These are phyloP conservation scores for Paxillus ammoniavirescens DNA, from an alignment of 768 basidiomycete species.

Conservation along the genomic window DNA sequence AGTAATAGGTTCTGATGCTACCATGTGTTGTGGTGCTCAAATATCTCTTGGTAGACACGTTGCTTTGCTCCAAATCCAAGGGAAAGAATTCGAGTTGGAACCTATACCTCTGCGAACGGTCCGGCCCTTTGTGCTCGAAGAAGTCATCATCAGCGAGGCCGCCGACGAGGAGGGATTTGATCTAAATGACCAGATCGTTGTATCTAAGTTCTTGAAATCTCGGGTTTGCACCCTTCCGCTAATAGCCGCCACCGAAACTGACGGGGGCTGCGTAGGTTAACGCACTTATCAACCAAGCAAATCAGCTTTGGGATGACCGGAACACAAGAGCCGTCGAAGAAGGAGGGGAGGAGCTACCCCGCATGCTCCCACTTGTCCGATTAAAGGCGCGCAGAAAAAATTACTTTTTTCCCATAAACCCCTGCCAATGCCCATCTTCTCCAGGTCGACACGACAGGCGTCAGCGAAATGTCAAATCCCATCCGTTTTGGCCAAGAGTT, in stretches of 20 bases:
- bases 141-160: constrained; percentile 69
- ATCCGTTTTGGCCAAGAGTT: constrained; percentile 97
- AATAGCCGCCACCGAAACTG: neutral
- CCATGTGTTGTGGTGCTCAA: neutral
- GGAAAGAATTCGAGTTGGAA: constrained; percentile 81
- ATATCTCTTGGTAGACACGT: constrained; percentile 63
- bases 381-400: constrained; percentile 55
- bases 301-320: constrained; percentile 74
- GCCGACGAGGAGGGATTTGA: constrained; percentile 78
- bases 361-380: constrained; percentile 84
- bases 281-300: constrained; percentile 65
- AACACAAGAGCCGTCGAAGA: constrained; percentile 59
- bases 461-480: constrained; percentile 91
- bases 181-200: constrained; percentile 76
- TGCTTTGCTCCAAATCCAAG: constrained; percentile 83
- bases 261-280: neutral
- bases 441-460: constrained; percentile 88
- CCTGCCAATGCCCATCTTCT: neutral
- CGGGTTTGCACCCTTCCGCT: constrained; percentile 45
- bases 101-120: constrained; percentile 89
- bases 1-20: constrained; percentile 1
- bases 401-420: neutral
- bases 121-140: constrained; percentile 90
- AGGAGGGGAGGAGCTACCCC: constrained; percentile 59
- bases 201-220: constrained; percentile 74